Base-by-base conservation (phyloP, 805 yeast species). In the Zygoascus bituminiphila region DNA sequence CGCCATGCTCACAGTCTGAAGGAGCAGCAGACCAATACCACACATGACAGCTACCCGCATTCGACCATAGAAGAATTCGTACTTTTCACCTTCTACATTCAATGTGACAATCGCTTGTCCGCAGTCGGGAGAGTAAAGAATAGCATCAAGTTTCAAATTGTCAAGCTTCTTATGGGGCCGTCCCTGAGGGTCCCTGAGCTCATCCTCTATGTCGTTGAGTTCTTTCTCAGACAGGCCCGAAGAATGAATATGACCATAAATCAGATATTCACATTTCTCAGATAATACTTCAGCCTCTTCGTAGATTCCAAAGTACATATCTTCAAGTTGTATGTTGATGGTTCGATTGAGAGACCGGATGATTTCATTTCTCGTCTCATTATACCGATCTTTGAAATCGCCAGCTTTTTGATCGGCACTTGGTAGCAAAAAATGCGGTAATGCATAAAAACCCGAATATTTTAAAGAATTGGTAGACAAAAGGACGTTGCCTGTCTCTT, bases 101-200 rank as follows among this genome's bases (percentile, higher is more conserved):
- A 75, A 38, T 5, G 54, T 44, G 8, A 65, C 62, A 4, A 86
- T 51, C 2, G 75, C 61, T 2, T 82, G 59, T 0, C 89, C 95
- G 69, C 98, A 89, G 61, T 89, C 95, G 0, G 97, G 97, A 0
- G 96, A 87, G 59, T 85, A 88, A 17, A 87, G 51, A 12, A 87
- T 53, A 5, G 83, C 88, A 1, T 73, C 62, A 8, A 89, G 57
- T 26, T 66, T 67, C 15, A 89, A 54, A 0, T 63, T 57, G 0
- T 96, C 96, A 4, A 82, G 60, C 1, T 59, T 51, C 15, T 75
- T 72, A 14, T 81, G 74, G 1, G 96, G 96, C 51, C 84, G 69
- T 0, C 97, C 97, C n/a, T 76, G 60, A 1, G 96, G 97, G 52
- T 74, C 69, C 9, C 55, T 61, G 19, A 88, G 65, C 62, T 89